Conservation (phyloP, 768 basidiomycete genomes). For the Strobilomyces dryophilus region DNA sequence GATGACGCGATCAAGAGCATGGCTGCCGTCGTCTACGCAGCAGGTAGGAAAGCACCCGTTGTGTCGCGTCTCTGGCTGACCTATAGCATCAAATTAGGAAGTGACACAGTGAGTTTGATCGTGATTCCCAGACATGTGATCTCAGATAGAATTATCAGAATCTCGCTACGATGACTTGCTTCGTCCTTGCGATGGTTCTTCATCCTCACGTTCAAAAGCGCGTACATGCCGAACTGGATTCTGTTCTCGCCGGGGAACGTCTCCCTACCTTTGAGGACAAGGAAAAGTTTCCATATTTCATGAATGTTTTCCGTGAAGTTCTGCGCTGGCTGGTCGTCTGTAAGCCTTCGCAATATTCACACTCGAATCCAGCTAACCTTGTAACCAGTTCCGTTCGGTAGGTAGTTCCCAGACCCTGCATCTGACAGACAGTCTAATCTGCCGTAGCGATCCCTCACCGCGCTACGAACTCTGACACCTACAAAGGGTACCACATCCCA, state of each 20-base stretch:
- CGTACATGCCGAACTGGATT: not conserved
- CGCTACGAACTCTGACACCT: not conserved
- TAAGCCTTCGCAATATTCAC: not conserved
- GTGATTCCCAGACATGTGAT: no score
- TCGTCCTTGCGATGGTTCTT: slow-evolving; percentile 2
- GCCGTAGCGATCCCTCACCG: slow-evolving; percentile 1
- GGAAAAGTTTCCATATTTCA: slow-evolving; percentile 1
- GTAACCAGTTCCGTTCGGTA: slow-evolving; percentile 4
- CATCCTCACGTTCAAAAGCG: not conserved
- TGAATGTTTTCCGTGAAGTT: slow-evolving; percentile 4
- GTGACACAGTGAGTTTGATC: slow-evolving; percentile 2
- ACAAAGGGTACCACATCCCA: slow-evolving; percentile 4
- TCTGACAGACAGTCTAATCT: not conserved
- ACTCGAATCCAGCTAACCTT: not conserved
- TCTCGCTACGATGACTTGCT: slow-evolving; percentile 2
- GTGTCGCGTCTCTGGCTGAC: not conserved
- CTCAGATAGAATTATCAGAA: not conserved
- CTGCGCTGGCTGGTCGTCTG: slow-evolving; percentile 5
- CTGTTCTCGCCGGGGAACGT: not conserved
- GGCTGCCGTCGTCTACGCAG: slow-evolving; percentile 4
- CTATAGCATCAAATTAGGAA: not conserved
- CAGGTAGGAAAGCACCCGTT: not conserved
- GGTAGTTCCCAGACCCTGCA: not conserved
- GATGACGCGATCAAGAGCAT: slow-evolving; percentile 5
- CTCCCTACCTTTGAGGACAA: slow-evolving; percentile 5